Conservation (phyloP, 345 rosid species). For the Arabidopsis arenosa region DNA sequence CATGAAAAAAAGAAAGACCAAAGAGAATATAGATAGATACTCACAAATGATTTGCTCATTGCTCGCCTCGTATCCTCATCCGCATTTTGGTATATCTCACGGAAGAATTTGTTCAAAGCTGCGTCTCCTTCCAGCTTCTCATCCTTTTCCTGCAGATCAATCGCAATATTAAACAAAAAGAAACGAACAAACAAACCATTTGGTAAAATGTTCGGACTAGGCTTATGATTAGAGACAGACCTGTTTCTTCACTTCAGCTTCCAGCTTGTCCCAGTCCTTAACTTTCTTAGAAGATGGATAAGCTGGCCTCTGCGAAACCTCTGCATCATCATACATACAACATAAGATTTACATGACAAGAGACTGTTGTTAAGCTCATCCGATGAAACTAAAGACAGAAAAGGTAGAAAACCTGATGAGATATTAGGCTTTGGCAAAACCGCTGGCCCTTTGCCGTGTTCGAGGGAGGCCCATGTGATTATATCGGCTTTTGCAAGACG, state of each 20-base stretch:
- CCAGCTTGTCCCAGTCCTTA: slow-evolving; percentile 88
- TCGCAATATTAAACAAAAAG: neutral
- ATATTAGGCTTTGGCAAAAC: slow-evolving; percentile 51
- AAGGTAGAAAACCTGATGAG: slow-evolving; percentile 49
- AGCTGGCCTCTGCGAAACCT: slow-evolving; percentile 53
- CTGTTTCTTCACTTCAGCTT: slow-evolving; percentile 85
- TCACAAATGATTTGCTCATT: slow-evolving; percentile 95
- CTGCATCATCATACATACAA: slow-evolving; percentile 44
- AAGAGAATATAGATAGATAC: slow-evolving; percentile 34
- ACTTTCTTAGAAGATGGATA: slow-evolving; percentile 84
- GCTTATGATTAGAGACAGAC: slow-evolving; percentile 36
- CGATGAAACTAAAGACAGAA: neutral
- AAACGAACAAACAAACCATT: neutral
- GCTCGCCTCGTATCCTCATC: slow-evolving; percentile 93
- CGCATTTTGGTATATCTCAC: slow-evolving; percentile 72
- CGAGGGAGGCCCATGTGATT: slow-evolving; percentile 83
- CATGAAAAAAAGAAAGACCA: neutral
- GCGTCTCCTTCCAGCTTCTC: slow-evolving; percentile 98
- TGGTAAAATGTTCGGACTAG: neutral
- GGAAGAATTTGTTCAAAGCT: slow-evolving; percentile 91
- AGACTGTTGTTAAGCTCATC: neutral
- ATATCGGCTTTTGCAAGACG: slow-evolving; percentile 80
- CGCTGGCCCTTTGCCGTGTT: slow-evolving; percentile 54
- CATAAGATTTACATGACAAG: slow-evolving; percentile 17
- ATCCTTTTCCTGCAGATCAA: slow-evolving; percentile 80